Evolutionary conservation across 78 protist genomes (phyloP), one percentile per base, ranked within the genome.

Genomic region (Dictyostelium purpureum): DNA sequence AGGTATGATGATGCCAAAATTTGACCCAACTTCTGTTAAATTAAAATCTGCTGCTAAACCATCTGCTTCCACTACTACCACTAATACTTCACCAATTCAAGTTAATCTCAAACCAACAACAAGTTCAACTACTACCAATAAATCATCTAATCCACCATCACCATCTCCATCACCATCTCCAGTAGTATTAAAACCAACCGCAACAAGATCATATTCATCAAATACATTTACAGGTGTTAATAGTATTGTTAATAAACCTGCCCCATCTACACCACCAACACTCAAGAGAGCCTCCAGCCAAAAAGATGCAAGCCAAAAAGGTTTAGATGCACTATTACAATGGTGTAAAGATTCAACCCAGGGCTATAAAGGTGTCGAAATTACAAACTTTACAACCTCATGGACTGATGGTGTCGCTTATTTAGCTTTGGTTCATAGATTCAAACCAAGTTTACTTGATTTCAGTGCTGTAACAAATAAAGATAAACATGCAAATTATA

Each of bases 381-480:
- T 89, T 28, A 45, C 26, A 47, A 79, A 93, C 56, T 94, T 89
- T 69, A 76, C 80, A 0, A 16, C 69, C 18, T 66, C 90, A n/a
- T 96, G 95, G 85, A 74, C 56, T 38, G 89, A 93, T 56, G 97
- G 97, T 28, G 9, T 89, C 12, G 97, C 96, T 1, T 96, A 94
- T 79, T 67, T 38, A 0, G 95, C 95, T 21, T 51, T 96, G 33
- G 49, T 94, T 61, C 96, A 96, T 10, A 33, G 45, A 19, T 88
- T 66, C 49, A 26, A 73, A 67, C 96, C 97, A 61, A 78, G 81
- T 45, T 51, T 81, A 19, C 16, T 88, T 31, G 88, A 93, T 51
- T 59, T 61, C 49, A n/a, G 21, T n/a, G 38, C 51, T 19, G 7
- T 79, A 11, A 26, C 37, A 28, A 14, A 11, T 18, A 70, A 9